Evolutionary conservation across 352 stramenopile species (phyloP), one percentile per base, ranked within the genome.

Genomic region (Phytophthora sansomeana): DNA sequence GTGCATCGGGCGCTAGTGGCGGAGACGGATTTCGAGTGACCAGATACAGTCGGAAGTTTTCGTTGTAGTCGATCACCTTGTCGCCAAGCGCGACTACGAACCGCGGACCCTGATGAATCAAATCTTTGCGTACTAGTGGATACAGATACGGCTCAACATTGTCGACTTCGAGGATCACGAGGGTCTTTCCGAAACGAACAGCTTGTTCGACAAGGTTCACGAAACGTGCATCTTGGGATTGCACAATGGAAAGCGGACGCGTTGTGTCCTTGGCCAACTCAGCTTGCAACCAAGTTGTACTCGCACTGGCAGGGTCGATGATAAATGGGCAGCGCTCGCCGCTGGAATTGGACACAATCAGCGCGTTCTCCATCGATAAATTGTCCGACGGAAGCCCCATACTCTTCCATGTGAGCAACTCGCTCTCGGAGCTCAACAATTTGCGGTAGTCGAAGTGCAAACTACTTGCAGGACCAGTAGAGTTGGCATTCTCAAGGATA

Each of bases 161-260:
- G 71, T 98, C 93, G 5, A 96, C 90, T 58, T 99, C 96, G 5
- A 97, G 70, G 19, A 99, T 77, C 3, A 98, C 80, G 1, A 99
- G 78, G 1, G 96, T 98, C 57, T 98, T 98, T n/a, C 96, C 96
- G 58, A 99, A 99, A 13, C 95, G 91, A 5, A 98, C 95, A 24
- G 93, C 89, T 49, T 98, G 93, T 50, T 98, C 96, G 10, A 99
- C 93, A 11, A 92, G 73, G 48, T 87, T 98, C 6, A 93, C 86
- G 46, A 99, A 98, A 3, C 90, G 85, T 7, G 83, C 36, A 30
- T 98, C 93, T 53, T 93, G 83, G 0, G 82, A 80, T 55, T 95
- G 84, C 6, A 98, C 80, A 6, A 97, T 81, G 11, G 97, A 95
- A 10, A 98, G 76, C 0, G 88, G 91, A 6, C 91, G 83, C 0